Conservation (phyloP, 768 basidiomycete species). For the Trametopsis cervina region DNA sequence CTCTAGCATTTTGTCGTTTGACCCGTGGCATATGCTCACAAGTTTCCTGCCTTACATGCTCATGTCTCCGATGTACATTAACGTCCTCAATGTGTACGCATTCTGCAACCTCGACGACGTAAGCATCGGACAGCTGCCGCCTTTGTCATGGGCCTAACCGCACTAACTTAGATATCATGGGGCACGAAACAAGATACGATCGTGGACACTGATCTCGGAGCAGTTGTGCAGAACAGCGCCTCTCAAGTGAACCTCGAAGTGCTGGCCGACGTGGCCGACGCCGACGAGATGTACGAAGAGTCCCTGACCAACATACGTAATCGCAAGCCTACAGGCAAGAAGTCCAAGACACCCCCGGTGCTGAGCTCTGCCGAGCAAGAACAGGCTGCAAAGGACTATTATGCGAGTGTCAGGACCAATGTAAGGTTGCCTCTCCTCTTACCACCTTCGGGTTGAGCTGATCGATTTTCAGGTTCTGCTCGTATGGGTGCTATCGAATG, state of each 20-base stretch:
- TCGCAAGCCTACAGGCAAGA: slow-evolving; percentile 37
- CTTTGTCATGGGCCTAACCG: slow-evolving; percentile 5
- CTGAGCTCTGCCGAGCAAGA: slow-evolving; percentile 57
- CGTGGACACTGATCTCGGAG: slow-evolving; percentile 72
- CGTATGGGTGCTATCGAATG: slow-evolving; percentile 81
- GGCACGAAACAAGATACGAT: slow-evolving; percentile 89
- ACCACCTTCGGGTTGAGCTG: slow-evolving; percentile 14
- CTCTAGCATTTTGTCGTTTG: slow-evolving; percentile 76
- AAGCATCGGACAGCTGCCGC: slow-evolving; percentile 21
- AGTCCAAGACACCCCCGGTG: slow-evolving; percentile 17
- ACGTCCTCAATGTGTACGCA: slow-evolving; percentile 78
- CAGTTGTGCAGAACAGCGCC: slow-evolving; percentile 72
- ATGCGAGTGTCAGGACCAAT: slow-evolving; percentile 82
- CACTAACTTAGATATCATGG: slow-evolving; percentile 66
- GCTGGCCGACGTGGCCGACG: slow-evolving; percentile 72
- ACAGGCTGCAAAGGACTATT: slow-evolving; percentile 76
- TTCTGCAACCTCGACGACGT: slow-evolving; percentile 86
- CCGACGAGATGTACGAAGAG: slow-evolving; percentile 80
- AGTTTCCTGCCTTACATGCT: slow-evolving; percentile 86
- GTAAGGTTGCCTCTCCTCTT: slow-evolving; percentile 26
- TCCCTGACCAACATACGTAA: slow-evolving; percentile 67
- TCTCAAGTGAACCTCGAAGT: slow-evolving; percentile 86
- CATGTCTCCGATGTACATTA: slow-evolving; percentile 76
- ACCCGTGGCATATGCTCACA: slow-evolving; percentile 95
- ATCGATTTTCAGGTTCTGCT: slow-evolving; percentile 46